These are phyloP conservation scores for Polyplosphaeria fusca DNA, from an alignment of 495 filamentous ascomycete species.

Conservation along the genomic window DNA sequence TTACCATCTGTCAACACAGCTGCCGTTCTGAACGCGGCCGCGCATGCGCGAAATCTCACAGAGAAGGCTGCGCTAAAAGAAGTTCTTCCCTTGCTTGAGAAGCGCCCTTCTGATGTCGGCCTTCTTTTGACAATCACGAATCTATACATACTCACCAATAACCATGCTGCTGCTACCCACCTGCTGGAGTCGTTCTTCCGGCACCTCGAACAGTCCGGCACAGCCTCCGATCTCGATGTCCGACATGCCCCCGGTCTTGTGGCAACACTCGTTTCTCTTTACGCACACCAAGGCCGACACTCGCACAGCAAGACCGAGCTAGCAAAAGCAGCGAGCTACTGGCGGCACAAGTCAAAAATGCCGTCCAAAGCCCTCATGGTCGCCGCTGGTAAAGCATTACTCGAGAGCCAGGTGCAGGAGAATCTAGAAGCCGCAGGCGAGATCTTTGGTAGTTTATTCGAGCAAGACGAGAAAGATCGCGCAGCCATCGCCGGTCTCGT, in stretches of 20 bases:
- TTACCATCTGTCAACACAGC: constrained; percentile 60
- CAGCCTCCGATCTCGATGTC: constrained; percentile 59
- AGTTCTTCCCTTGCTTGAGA: constrained; percentile 70
- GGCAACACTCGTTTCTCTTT: constrained; percentile 77
- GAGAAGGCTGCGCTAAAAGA: constrained; percentile 68
- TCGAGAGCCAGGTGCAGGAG: constrained; percentile 64
- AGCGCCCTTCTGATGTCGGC: constrained; percentile 77
- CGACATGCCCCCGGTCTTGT: constrained; percentile 85
- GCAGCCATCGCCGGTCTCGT: constrained; percentile 74
- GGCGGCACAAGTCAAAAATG: constrained; percentile 52
- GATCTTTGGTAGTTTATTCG: constrained; percentile 67
- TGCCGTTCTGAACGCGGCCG: constrained; percentile 78
- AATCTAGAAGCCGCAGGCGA: constrained; percentile 68
- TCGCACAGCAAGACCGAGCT: constrained; percentile 66
- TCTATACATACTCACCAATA: constrained; percentile 71
- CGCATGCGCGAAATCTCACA: constrained; percentile 59
- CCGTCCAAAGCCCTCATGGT: constrained; percentile 59
- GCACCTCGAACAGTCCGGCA: constrained; percentile 64
- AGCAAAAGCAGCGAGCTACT: constrained; percentile 77
- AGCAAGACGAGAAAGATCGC: constrained; percentile 59
- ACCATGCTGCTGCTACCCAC: constrained; percentile 70
- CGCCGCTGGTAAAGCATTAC: constrained; percentile 74
- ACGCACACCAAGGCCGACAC: constrained; percentile 74
- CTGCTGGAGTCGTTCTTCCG: constrained; percentile 72
- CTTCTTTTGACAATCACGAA: constrained; percentile 80